These are phyloP conservation scores for Hypericum androsaemum DNA, from an alignment of 345 rosid species.

Conservation along the genomic window DNA sequence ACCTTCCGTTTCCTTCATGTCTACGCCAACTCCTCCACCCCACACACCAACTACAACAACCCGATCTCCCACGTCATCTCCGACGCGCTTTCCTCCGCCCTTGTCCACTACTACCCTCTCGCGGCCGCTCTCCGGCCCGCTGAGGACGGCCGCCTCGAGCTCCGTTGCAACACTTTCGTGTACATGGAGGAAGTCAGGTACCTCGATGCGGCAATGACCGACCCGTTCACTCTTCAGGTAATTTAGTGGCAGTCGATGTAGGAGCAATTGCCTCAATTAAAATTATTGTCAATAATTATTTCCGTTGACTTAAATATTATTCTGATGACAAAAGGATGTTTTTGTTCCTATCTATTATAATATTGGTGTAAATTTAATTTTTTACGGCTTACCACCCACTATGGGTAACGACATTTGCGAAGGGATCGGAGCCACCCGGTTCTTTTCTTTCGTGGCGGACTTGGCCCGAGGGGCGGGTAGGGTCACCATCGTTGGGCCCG, in stretches of 20 bases:
- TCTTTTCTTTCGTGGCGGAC: conserved; percentile 55
- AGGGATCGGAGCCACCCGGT: conserved; percentile 75
- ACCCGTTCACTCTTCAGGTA: conserved; percentile 64
- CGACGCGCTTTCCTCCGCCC: conserved; percentile 45
- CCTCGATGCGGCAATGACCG: conserved; percentile 38
- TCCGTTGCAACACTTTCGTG: conserved; percentile 40
- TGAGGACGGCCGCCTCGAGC: conserved; percentile 30
- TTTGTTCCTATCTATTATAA: no score
- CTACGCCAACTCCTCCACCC: conserved; percentile 27
- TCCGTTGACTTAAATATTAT: no score
- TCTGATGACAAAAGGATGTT: no score
- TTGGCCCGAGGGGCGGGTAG: conserved; percentile 51
- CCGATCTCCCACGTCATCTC: conserved; percentile 35
- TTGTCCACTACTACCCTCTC: conserved; percentile 57
- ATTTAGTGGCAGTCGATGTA: no score
- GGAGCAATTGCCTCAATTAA: no score
- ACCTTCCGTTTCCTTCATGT: conserved; percentile 75
- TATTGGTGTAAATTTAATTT: no score
- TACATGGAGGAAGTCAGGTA: conserved; percentile 41
- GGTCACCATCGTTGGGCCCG: conserved; percentile 44
- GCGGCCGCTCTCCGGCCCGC: conserved; percentile 22
- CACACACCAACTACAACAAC: background rate
- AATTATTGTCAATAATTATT: no score
- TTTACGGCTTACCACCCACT: no score
- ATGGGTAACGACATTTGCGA: conserved; percentile 52